Conservation (phyloP, 768 basidiomycete genomes). For the Russula sp. region DNA sequence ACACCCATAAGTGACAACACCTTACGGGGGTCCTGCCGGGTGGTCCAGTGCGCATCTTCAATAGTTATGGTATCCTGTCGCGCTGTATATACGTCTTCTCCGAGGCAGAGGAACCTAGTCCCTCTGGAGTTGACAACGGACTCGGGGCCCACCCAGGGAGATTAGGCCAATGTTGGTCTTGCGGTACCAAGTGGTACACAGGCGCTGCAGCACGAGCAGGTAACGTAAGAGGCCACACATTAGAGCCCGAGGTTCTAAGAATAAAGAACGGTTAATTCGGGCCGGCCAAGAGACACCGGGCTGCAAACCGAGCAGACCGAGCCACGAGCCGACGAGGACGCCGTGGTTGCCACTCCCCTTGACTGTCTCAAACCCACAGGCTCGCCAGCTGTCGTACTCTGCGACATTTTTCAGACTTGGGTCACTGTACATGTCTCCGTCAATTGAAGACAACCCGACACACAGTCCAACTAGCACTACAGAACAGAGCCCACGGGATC, state of each 20-base stretch:
- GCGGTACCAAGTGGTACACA: too few species aligned
- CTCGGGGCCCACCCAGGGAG: not conserved
- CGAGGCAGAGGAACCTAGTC: not conserved
- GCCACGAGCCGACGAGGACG: too few species aligned
- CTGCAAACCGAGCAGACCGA: not conserved
- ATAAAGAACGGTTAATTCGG: not conserved
- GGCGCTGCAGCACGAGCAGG: too few species aligned
- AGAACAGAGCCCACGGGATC: conserved; percentile 1
- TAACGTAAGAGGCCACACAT: too few species aligned
- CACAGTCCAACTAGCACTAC: not conserved
- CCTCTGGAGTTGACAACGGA: not conserved
- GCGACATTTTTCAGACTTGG: not conserved
- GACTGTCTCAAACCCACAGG: not conserved
- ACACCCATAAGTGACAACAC: too few species aligned
- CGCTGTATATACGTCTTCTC: not conserved
- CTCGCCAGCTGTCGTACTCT: not conserved
- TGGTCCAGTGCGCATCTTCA: too few species aligned
- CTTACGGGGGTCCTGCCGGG: too few species aligned
- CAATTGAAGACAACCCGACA: conserved; percentile 2
- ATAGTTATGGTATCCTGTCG: not conserved
- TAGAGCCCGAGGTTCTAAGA: too few species aligned
- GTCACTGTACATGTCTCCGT: conserved; percentile 15
- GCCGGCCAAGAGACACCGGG: not conserved
- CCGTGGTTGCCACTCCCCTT: not conserved
- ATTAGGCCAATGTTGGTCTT: too few species aligned